phyloP scores from a whole-genome alignment of 441 rosid genomes.

The Geranium incanum region DNA sequence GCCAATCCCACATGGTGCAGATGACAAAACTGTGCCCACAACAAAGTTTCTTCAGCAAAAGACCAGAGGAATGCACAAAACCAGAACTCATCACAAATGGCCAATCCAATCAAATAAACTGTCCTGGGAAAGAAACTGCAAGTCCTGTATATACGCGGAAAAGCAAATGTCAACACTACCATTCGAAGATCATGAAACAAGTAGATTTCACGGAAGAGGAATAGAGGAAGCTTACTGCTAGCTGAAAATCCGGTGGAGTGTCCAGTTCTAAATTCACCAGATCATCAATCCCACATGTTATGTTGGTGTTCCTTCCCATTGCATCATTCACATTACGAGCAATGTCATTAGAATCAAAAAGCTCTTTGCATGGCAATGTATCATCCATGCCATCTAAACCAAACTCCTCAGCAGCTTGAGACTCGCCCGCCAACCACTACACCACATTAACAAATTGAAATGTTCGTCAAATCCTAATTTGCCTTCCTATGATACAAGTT shows the following conservation, averaged over 20 bases:
- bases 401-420: conserved; percentile 42
- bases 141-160: conserved; percentile 33
- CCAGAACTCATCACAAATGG: conserved; percentile 18
- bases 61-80: conserved; percentile 5
- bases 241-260: conserved; percentile 57
- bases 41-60: not conserved
- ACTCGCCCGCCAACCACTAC: conserved; percentile 57
- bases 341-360: conserved; percentile 28
- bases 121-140: conserved; percentile 69
- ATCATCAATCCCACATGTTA: conserved; percentile 40
- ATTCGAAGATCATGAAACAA: not conserved
- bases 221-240: conserved; percentile 45
- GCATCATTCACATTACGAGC: conserved; percentile 17
- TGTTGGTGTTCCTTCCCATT: conserved; percentile 18
- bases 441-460: not conserved
- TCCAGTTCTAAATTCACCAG: conserved; percentile 59
- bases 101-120: conserved; percentile 61
- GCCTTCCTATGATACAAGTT: not conserved
- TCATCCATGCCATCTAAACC: conserved; percentile 35
- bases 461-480: not conserved
- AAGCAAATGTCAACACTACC: not conserved
- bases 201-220: conserved; percentile 1
- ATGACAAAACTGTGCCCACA: not conserved
- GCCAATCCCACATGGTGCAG: too few relatives aligned
- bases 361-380: conserved; percentile 47